phyloP scores from a whole-genome alignment of 257 asterid genomes.

The Solanum megistacrolobum region DNA sequence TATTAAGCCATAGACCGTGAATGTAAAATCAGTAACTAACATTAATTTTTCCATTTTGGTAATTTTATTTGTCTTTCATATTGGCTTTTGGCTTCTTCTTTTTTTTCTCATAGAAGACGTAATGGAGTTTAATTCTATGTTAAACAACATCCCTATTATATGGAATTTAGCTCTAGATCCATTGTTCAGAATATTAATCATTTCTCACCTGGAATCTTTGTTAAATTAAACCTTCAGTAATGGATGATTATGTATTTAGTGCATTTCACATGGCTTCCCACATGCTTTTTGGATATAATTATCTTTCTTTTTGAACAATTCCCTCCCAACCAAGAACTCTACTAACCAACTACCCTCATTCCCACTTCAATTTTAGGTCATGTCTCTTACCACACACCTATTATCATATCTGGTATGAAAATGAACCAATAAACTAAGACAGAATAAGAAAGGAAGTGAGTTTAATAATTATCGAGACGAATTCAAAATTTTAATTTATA shows the following conservation, averaged over 20 bases:
- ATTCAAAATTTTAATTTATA: neutral
- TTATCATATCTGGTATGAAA: neutral
- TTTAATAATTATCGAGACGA: neutral
- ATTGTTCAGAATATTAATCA: conserved; percentile 23
- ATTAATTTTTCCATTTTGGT: neutral
- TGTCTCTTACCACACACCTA: neutral
- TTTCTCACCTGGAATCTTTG: conserved; percentile 21
- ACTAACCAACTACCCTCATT: neutral
- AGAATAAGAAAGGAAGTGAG: neutral
- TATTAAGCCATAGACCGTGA: neutral
- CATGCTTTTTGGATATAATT: conserved; percentile 22
- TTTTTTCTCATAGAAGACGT: neutral
- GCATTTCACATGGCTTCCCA: conserved; percentile 63
- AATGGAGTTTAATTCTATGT: neutral
- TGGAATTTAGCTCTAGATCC: conserved; percentile 23
- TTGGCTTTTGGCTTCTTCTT: neutral
- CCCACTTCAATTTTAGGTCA: neutral
- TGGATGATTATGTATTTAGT: conserved; percentile 11
- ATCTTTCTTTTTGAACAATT: neutral
- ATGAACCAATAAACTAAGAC: neutral
- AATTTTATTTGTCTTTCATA: neutral
- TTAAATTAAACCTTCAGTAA: neutral
- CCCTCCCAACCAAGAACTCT: conserved; percentile 5
- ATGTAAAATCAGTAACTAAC: neutral
- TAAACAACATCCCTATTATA: neutral